Base-by-base conservation (phyloP, 2,329 filamentous ascomycete genomes). In the Knufia petricola region DNA sequence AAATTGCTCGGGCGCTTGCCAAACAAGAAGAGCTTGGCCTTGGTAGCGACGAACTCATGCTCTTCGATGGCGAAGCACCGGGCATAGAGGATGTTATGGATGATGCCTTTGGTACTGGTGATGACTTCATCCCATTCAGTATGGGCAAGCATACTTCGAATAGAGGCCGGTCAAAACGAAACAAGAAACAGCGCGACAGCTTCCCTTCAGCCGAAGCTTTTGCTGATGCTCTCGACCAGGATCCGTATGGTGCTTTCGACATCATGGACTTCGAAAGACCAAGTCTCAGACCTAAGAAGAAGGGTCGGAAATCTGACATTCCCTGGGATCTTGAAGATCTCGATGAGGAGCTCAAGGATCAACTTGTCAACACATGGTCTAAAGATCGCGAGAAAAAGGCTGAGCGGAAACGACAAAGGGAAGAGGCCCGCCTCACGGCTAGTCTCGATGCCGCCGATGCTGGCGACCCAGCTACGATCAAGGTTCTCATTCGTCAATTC, bases 241-340 rank as follows among this genome's bases (percentile, higher is more conserved):
- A 78, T 55, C 75, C 77, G 1, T 77, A 79, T 52, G 79, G 83
- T 52, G 84, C 80, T 7, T 82, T 95, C 54, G 87, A 95, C 60
- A 71, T 94, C 38, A 90, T 92, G 82, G 86, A 94, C 59, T 87
- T 85, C 67, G 77, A 85, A 13, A 75, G 81, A 21, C 80, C 82
- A 1, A 87, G 80, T 46, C 64, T 88, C 4, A 76, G 73, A 48
- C 79, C 75, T 53, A 82, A 79, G 59, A 70, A 75, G 55, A 87
- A 85, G 63, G 79, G 78, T 37, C 72, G 74, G 12, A 76, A 77
- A 53, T 72, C 70, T 39, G 69, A 74, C 46, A 64, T 75, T 39
- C 69, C 71, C 3, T 69, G 81, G 48, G 69, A 77, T 19, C 63
- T 84, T 7, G 78, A 76, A 0, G 24, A 49, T 20, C 34, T 47